Evolutionary conservation across 192 early-diverging fungal genomes (phyloP), one percentile per base, ranked within the genome.

Genomic region (Gaertneriomyces sp.): DNA sequence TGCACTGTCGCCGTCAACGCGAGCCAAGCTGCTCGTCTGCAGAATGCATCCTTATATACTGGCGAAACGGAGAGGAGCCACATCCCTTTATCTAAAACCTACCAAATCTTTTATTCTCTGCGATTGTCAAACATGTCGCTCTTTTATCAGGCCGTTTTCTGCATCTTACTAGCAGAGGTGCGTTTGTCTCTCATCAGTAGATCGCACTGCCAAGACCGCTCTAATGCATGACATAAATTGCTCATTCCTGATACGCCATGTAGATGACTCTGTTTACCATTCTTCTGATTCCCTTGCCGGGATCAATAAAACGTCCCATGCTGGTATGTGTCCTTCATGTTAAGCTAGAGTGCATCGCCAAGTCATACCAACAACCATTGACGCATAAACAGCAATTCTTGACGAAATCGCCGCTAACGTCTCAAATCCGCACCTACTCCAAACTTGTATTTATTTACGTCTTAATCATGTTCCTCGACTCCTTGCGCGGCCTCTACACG

Each of bases 71-170:
- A 33, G 2, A 33, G 25, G 25, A 33, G 1, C 25, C 2, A 2
- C 25, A 33, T 33, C 25, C 25, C 1, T 33, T 33, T 33, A 33
- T 0, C 25, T 33, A 33, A 33, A 33, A 33, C 25, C 25, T 33
- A 33, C 25, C 25, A 33, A 33, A 33, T 33, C 25, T 33, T 33
- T 33, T 2, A 33, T 0, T 33, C 2, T 33, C 25, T 33, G 25
- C 0, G 0, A 33, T 33, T 33, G 25, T 33, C 25, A 33, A 45
- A 16, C 60, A 72, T 74, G 72, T 74, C 72, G 6, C 58, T 74
- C 4, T 67, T 69, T 19, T 74, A 69, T 55, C 72, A 74, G 57
- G 42, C 59, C 42, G 72, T 74, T 46, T 74, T 74, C 42, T n/a
- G 49, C 6, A 58, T 74, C 42, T 61, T 74, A 14, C 45, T 64